A percentile compares a stretch with the other conserved stretches of the same genome.
Conservation (phyloP, 2,329 filamentous ascomycete species). For the Knoxdaviesia capensis region DNA sequence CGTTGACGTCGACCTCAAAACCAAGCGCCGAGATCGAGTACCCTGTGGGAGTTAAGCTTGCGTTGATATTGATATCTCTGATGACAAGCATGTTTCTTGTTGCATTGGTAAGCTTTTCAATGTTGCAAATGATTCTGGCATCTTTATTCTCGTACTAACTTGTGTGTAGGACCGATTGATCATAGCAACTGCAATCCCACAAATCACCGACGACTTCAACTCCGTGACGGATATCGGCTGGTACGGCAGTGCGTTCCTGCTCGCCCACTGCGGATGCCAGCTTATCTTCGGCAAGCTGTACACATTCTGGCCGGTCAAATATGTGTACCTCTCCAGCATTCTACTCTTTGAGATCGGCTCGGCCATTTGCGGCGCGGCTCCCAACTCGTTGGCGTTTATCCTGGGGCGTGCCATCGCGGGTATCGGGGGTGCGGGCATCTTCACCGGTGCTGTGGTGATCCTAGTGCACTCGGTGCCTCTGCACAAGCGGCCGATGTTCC, state of each 20-base stretch:
- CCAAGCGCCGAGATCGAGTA: background rate
- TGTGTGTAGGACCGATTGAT: slow-evolving; percentile 14
- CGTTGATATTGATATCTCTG: background rate
- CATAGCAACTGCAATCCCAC: slow-evolving; percentile 13
- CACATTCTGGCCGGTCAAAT: slow-evolving; percentile 9
- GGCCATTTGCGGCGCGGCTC: slow-evolving; percentile 12
- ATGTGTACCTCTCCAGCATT: slow-evolving; percentile 6
- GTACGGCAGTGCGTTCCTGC: slow-evolving; percentile 12
- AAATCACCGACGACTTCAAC: slow-evolving; percentile 12
- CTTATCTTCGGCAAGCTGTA: slow-evolving; percentile 13
- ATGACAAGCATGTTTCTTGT: slow-evolving; percentile 6
- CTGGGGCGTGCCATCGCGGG: slow-evolving; percentile 17
- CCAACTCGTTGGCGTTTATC: slow-evolving; percentile 16
- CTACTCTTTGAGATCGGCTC: slow-evolving; percentile 11
- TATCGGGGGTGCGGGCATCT: slow-evolving; percentile 15
- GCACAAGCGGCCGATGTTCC: slow-evolving; percentile 13
- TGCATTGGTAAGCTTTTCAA: slow-evolving; percentile 1
- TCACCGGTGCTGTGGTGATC: slow-evolving; percentile 11
- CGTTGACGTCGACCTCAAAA: no score
- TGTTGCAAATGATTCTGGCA: no score
- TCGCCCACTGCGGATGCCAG: slow-evolving; percentile 12
- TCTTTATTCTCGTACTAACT: background rate
- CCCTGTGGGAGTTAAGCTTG: background rate
- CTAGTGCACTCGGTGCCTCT: slow-evolving; percentile 14
- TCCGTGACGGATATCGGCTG: slow-evolving; percentile 12